Evolutionary conservation across 352 stramenopile genomes (phyloP), one percentile per base, ranked within the genome.

Genomic region (Albugo candida): DNA sequence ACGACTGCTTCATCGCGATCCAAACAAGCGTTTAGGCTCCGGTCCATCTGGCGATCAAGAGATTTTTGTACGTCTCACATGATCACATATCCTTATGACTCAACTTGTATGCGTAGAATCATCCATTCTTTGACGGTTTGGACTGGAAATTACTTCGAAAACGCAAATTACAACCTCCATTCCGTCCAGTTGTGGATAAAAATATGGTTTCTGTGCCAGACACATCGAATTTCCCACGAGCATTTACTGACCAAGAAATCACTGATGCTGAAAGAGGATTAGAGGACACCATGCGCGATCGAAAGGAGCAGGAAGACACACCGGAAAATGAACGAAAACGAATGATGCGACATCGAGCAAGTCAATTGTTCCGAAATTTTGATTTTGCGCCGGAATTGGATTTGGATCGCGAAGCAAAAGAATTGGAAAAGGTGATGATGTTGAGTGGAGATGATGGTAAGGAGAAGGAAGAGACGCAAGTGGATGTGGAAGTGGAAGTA

Each of bases 161-260:
- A 24, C 76, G 77, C 24, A 71, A 93, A 49, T 51, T 95, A 18
- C 12, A 67, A 8, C 81, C 83, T 36, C 79, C 82, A 13, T 95
- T 93, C 62, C 68, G 67, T 38, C 83, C 83, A 0, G 84, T 91
- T 59, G 85, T 87, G 31, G 79, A 55, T 37, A 56, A 63, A 34
- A 74, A 89, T 38, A 67, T 70, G 14, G 67, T 69, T 13, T 73
- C 69, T 31, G 58, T 84, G 20, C 76, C 76, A 0, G 76, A 89
- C 47, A 89, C 76, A 41, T 85, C 70, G 19, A 89, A 89, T 63
- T 89, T 89, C 60, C 76, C 76, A 18, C 70, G 85, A 45, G 67
- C 76, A 11, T 89, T 89, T 45, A 89, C 76, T 39, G 76, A 84
- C n/a, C 76, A 89, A 49, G 73, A 89, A 40, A 89, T 89, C 48